Evolutionary conservation across 768 basidiomycete species (phyloP), one percentile per base, ranked within the genome.

Genomic region (Peribolospora baueri): DNA sequence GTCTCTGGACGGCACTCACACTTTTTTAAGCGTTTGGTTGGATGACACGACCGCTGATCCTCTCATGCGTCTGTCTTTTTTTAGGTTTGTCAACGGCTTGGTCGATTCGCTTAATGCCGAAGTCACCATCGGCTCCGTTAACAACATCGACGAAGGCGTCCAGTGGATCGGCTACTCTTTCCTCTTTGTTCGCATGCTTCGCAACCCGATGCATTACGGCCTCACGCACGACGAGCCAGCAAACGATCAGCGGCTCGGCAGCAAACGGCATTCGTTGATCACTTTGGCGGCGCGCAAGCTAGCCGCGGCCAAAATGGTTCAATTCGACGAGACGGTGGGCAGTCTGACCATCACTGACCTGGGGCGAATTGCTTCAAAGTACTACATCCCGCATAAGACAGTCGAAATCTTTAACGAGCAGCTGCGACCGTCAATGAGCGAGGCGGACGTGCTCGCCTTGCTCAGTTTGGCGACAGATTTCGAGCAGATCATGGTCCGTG

Each of bases 121-220:
- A 65, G 82, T 98, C 53, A 74, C 88, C 7, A 75, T 98, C 0
- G 91, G 93, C 3, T 97, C 93, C 1, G 91, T 98, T 37, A 75
- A 85, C 1, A 90, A 77, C 61, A 75, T 80, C 43, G 70, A 72
- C 55, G 93, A 98, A 64, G 93, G 79, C 5, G 78, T 91, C 10
- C 79, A 79, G 59, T 98, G 93, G 93, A 70, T 98, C 46, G 85
- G 90, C 11, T 98, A 93, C 65, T 95, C 93, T 2, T 98, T 97
- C 65, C 75, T 97, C 40, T 87, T 84, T 64, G 88, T 95, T 7
- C 76, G 91, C 53, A 91, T 97, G 88, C 73, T 77, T 50, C 84
- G 82, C 65, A 91, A 88, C 62, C 90, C 91, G 3, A 77, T 78
- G 61, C 56, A 46, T 5, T 64, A 62, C 55, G 88, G 88, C 3